phyloP scores from a whole-genome alignment of 2,329 filamentous ascomycete genomes.

The Alternaria solani region DNA sequence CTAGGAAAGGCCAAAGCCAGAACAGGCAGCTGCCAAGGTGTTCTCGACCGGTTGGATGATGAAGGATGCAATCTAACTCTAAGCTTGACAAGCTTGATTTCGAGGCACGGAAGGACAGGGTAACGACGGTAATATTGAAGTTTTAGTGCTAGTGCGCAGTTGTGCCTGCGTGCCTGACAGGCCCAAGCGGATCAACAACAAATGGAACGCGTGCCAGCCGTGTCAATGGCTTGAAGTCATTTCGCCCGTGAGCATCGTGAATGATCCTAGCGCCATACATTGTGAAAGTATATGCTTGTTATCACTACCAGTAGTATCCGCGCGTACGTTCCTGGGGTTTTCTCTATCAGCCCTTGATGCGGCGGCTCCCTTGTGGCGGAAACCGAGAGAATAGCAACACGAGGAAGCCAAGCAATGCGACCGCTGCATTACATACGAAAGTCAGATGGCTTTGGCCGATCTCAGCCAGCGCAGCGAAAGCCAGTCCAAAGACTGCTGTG shows the following conservation, averaged over 20 bases:
- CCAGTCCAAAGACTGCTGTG: conserved; percentile 69
- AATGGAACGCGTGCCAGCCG: neutral
- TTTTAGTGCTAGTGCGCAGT: neutral
- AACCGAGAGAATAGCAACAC: conserved; percentile 58
- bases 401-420: conserved; percentile 62
- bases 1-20: neutral
- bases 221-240: neutral
- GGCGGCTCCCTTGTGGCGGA: conserved; percentile 53
- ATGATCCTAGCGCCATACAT: neutral
- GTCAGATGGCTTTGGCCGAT: conserved; percentile 68
- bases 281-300: neutral
- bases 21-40: conserved; percentile 5
- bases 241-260: neutral
- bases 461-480: conserved; percentile 70
- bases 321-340: fast-evolving
- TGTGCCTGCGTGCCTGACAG: neutral
- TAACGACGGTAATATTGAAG: neutral
- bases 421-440: conserved; percentile 71
- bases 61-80: neutral
- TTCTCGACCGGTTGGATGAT: neutral
- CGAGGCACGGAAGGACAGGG: neutral
- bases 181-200: neutral
- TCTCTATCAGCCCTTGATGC: neutral
- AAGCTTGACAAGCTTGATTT: neutral
- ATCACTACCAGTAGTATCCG: neutral